Base-by-base conservation (phyloP, 768 basidiomycete species). In the Filobasidium wieringae region DNA sequence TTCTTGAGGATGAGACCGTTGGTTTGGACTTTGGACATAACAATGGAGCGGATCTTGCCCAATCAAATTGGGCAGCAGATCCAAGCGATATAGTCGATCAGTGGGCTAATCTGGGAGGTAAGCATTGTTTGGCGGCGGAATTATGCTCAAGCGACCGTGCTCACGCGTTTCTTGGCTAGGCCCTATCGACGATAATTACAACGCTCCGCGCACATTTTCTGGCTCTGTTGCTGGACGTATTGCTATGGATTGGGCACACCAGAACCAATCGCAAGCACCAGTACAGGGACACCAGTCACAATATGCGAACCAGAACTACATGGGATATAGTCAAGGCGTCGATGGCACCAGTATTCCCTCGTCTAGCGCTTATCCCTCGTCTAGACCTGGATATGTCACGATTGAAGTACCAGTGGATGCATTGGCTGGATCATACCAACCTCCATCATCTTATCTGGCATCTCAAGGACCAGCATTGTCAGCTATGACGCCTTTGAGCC, bases 1-100 rank as follows among this genome's bases (percentile, higher is more conserved):
- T 60, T 32, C 36, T 63, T 24, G 61, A 65, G 29, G 64, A 65
- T 14, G 59, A 62, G 27, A 41, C 7, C 30, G 49, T 29, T 2
- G 29, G 24, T 39, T 37, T 19, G 52, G 7, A 5, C 5, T n/a
- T n/a, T n/a, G n/a, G n/a, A n/a, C n/a, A n/a, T n/a, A 17, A 4
- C 19, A 53, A 29, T 19, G 33, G 19, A 22, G 29, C 24, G 14
- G 53, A 29, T 30, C 40, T 11, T 50, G 29, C 22, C 39, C 22
- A 47, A 49, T 4, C 12, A 15, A 39, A 17, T 8, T 52, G 33
- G 53, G 32, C 37, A 12, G 24, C 26, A 4, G 57, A 53, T 45
- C 36, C 30, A 19, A 39, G 43, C 19, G 50, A 51, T 0, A 39
- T 32, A 2, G 45, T 62, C 3, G 33, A 53, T n/a, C 26, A 32